A percentile compares a stretch with the other conserved stretches of the same genome.
phyloP scores from a whole-genome alignment of 2,329 filamentous ascomycete genomes.

The Didymella arachidicola region DNA sequence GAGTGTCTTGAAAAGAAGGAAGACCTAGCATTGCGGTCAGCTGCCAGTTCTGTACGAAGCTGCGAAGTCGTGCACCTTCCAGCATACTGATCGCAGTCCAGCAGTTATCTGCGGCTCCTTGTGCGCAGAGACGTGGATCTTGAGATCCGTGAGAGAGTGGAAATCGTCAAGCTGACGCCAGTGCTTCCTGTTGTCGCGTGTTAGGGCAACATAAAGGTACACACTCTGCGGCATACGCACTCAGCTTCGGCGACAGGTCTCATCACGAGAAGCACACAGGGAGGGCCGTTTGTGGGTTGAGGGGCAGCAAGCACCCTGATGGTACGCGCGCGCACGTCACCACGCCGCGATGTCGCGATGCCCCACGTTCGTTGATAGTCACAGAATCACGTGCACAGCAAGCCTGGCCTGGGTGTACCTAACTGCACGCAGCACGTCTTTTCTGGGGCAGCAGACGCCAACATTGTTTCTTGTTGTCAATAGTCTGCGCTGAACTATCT shows the following conservation, averaged over 20 bases:
- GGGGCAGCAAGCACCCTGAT: conserved; percentile 44
- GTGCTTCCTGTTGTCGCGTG: conserved; percentile 42
- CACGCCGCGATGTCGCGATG: conserved; percentile 8
- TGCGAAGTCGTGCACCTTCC: conserved; percentile 70
- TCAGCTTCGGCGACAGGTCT: conserved; percentile 45
- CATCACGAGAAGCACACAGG: conserved; percentile 33
- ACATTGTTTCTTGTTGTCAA: conserved; percentile 3
- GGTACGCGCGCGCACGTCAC: conserved; percentile 22
- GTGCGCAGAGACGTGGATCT: conserved; percentile 49
- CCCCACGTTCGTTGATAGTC: conserved; percentile 26
- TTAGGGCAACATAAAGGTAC: conserved; percentile 18
- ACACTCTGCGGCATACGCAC: conserved; percentile 27
- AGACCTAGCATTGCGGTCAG: conserved; percentile 64
- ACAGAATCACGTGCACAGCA: conserved; percentile 21
- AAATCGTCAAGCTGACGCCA: conserved; percentile 49
- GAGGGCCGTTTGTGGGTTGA: conserved; percentile 19
- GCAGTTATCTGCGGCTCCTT: conserved; percentile 56
- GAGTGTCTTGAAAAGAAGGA: conserved; percentile 77
- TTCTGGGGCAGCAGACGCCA: neutral
- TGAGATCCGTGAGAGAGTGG: conserved; percentile 48
- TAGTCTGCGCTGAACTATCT: neutral
- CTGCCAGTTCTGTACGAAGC: neutral
- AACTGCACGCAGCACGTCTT: neutral
- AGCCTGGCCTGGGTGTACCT: neutral
- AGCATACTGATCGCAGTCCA: conserved; percentile 85